Base-by-base conservation (phyloP, 2,329 filamentous ascomycete species). In the Xylaria sp. region DNA sequence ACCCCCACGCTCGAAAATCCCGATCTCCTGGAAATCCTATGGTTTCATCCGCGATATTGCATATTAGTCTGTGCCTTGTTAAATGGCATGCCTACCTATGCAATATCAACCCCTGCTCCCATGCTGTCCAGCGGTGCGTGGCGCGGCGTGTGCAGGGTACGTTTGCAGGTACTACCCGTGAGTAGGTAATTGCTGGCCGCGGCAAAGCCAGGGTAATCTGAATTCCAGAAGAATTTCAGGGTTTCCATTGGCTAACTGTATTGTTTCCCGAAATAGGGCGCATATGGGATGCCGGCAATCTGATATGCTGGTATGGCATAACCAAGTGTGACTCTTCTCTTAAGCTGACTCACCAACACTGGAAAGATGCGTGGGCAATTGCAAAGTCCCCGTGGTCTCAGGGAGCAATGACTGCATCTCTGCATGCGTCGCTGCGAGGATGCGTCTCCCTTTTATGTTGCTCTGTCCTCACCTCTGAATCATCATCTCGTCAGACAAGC, bases 391-490 rank as follows among this genome's bases (percentile, higher is more conserved):
- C 34, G 56, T 68, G 61, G 51, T 54, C 28, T 65, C 28, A 48
- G 58, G 55, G 39, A 61, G 20, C 61, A 52, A 20, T 55, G 39
- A 23, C 28, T 37, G 23, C 37, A 15, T 57, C 12, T 23, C 20
- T n/a, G n/a, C 37, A 28, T 15, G 34, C 39, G n/a, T 63, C 18
- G 32, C 23, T 18, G 32, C 46, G 65, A 72, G 70, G 72, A 66
- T 63, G 65, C 46, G 48, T 51, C 59, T 64, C 57, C 63, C 70
- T 62, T 70, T 74, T 74, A 74, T 74, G 64, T 63, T 65, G 56
- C 32, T 70, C 71, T 28, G 39, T 41, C 64, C 34, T 52, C 51
- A 61, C 55, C 20, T 59, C 57, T 48, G 8, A 63, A 55, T 61
- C 54, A 58, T 59, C 20, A 32, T 59, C 37, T 63, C 23, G 37